phyloP scores from a whole-genome alignment of 2,329 filamentous ascomycete species.

The Ceratocystis harringtonii region DNA sequence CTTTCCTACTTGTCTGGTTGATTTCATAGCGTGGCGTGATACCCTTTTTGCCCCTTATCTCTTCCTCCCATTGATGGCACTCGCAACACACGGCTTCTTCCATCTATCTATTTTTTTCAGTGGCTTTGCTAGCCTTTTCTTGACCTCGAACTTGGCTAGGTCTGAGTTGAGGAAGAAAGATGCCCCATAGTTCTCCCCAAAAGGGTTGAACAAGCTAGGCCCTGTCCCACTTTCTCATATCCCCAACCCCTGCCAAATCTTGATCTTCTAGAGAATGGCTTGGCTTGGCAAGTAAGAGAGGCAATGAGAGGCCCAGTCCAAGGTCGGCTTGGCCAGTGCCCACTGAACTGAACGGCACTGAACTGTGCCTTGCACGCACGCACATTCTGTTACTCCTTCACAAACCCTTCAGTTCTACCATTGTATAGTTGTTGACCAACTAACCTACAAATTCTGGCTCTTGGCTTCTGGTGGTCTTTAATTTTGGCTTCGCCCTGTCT shows the following conservation, averaged over 20 bases:
- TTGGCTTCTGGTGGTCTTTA: neutral
- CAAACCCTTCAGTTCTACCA: neutral
- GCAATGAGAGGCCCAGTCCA: neutral
- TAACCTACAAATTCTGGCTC: neutral
- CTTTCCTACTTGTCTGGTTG: neutral
- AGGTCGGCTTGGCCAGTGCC: constrained; percentile 1
- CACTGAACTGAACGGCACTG: neutral
- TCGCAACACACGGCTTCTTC: neutral
- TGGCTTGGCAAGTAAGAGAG: constrained; percentile 10
- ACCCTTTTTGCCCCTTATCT: neutral
- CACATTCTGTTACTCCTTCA: too few species aligned
- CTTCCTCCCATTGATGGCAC: neutral
- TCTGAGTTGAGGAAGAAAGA: constrained; percentile 1
- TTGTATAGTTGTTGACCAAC: too few species aligned
- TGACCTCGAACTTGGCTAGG: neutral
- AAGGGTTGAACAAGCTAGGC: constrained; percentile 21
- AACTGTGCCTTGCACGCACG: neutral
- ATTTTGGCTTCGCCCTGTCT: neutral
- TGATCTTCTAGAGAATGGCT: constrained; percentile 11
- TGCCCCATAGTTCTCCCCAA: neutral
- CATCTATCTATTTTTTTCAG: neutral
- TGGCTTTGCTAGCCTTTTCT: neutral
- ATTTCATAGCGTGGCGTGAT: neutral
- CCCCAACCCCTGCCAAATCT: constrained; percentile 10
- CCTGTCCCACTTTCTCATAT: constrained; percentile 12